Base-by-base conservation (phyloP, 2,329 filamentous ascomycete genomes). In the Pestalotiopsis sp. region DNA sequence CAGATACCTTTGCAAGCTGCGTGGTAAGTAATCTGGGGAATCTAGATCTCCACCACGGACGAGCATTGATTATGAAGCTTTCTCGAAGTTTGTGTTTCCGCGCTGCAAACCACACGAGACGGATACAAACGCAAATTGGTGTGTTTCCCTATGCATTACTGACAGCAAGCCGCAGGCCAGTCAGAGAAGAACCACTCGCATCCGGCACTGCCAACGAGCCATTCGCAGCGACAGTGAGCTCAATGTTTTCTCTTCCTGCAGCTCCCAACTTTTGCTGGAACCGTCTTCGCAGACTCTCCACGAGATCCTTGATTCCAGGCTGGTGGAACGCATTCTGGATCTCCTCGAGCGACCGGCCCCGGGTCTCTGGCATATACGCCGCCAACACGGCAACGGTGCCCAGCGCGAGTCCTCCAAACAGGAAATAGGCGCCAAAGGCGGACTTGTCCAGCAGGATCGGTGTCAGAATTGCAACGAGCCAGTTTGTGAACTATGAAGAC, bases 341-440 rank as follows among this genome's bases (percentile, higher is more conserved):
- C 58, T 82, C 79, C 64, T 86, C 84, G n/a, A 88, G 77, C 0
- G 81, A 81, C 12, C 78, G 75, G 0, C 85, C 85, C 27, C 82
- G 79, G 0, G 85, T 87, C 72, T 87, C 85, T 0, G 82, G 83
- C 85, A 87, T 87, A 61, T 79, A 85, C 0, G 80, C 64, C 1
- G 78, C 75, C 27, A 80, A 79, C 0, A 85, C 78, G 11, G 75
- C 59, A 1, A 80, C 78, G 0, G 82, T 84, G 31, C 78, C 71
- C 6, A 83, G 64, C 0, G 80, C 75, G 38, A 82, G 78, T 2
- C 78, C 77, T 7, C 81, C 83, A 59, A 85, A 85, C 9, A 85
- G 75, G 64, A 85, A 84, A 67, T 85, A 85, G 0, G 80, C 81
- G 1, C 81, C 82, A 41, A 78, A 85, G 4, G 79, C 80, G 1